These are phyloP conservation scores for Colletotrichum tropicicola DNA, from an alignment of 2,329 filamentous ascomycete species.

Conservation along the genomic window DNA sequence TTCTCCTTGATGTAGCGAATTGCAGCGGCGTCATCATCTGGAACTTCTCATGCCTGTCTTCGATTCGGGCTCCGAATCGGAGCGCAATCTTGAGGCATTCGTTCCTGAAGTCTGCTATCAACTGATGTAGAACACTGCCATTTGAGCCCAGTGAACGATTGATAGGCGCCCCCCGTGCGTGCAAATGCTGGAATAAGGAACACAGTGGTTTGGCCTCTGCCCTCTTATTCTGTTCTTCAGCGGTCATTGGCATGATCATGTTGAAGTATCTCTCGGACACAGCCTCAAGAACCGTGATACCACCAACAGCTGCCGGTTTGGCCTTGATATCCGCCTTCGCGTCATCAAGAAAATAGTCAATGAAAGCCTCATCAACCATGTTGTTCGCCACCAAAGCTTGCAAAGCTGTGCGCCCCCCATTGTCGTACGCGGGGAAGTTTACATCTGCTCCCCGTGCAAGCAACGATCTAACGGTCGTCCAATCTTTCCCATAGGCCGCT, in stretches of 20 bases:
- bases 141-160: not conserved
- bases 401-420: not conserved
- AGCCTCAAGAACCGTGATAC: not conserved
- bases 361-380: accelerated
- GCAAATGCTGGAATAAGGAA: not conserved
- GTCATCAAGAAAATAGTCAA: not conserved
- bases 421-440: not conserved
- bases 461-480: too few species aligned
- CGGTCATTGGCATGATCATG: too few species aligned
- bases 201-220: not conserved
- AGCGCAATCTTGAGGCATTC: not conserved
- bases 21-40: not conserved
- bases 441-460: not conserved
- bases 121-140: not conserved
- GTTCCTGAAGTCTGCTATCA: not conserved
- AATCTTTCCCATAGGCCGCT: not conserved
- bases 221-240: not conserved
- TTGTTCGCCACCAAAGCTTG: not conserved
- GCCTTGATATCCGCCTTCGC: not conserved
- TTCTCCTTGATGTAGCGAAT: not conserved
- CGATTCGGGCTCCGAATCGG: not conserved
- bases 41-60: not conserved
- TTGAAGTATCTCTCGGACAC: not conserved
- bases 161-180: not conserved
- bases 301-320: not conserved